Evolutionary conservation across 192 early-diverging fungal species (phyloP).

Genomic region (Chytriomyces sp.): DNA sequence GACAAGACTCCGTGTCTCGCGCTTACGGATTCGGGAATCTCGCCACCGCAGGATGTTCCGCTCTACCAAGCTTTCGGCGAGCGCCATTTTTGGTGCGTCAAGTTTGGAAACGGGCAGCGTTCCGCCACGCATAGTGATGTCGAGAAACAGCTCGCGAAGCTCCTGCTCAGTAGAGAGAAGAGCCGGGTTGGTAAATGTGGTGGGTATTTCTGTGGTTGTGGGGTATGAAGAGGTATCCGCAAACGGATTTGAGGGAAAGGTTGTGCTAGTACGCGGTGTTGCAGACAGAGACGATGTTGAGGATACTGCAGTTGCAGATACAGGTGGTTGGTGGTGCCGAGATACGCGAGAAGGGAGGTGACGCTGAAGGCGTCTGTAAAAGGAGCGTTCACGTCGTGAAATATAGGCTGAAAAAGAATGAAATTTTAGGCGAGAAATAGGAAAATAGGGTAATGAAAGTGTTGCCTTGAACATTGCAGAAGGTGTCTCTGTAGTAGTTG

Average conservation of each 20-base stretch:
- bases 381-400: constrained; percentile 32
- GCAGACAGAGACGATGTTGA: not conserved
- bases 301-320: constrained; percentile 5
- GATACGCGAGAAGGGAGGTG: constrained; percentile 23
- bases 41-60: constrained; percentile 50
- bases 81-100: constrained; percentile 18
- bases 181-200: not conserved
- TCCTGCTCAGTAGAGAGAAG: constrained; percentile 23
- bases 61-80: constrained; percentile 46
- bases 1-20: not conserved
- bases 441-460: not conserved
- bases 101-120: constrained; percentile 37
- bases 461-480: not conserved
- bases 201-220: not conserved
- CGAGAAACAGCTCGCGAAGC: constrained; percentile 44
- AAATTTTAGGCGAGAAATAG: not conserved
- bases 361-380: constrained; percentile 24
- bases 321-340: not conserved
- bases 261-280: constrained; percentile 1
- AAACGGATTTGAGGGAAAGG: too few relatives aligned
- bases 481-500: constrained; percentile 32
- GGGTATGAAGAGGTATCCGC: not conserved
- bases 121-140: constrained; percentile 48
- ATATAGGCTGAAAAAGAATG: constrained; percentile 24
- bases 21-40: constrained; percentile 13